Evolutionary conservation across 208 protist genomes (phyloP), one percentile per base, ranked within the genome.

Genomic region (Wallacemonas sp.): DNA sequence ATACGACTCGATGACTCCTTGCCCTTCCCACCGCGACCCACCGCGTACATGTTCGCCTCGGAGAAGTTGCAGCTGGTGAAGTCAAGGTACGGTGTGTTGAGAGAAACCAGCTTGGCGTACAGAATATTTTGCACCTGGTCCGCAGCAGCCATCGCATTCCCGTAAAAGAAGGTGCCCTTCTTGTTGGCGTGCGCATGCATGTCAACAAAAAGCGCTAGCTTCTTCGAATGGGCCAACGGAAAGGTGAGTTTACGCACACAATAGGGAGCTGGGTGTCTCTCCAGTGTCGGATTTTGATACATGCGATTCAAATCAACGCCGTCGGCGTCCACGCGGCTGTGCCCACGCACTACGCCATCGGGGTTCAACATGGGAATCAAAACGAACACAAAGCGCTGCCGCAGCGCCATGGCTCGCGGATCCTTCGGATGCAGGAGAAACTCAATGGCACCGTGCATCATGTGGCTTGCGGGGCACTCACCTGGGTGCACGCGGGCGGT

Each of bases 171-270:
- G 36, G 84, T 88, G 41, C 96, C 95, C 21, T 89, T 65, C 59
- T 95, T 93, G 74, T 90, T 97, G 24, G 96, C 92, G 75, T 98
- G 96, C 1, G 91, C 95, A 71, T 98, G 96, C 75, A 97, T 94
- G 72, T 98, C 96, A 31, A 98, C 72, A 74, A 88, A 97, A 39
- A 97, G 64, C 6, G 77, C 63, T 4, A 98, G 70, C 28, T 66
- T 58, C 31, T 77, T 80, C 44, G 60, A 44, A n/a, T 22, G 38
- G 21, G 66, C 49, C 14, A 97, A 65, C 1, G 77, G 66, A 19
- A 66, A 30, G 1, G 97, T 54, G 26, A 96, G 67, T 4, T 73
- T 51, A 44, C 79, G 58, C 26, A 97, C 66, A 33, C 74, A 61
- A 62, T 86, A 97, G 21, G 93, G 80, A 42, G 89, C 80, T 12